phyloP scores from a whole-genome alignment of 495 filamentous ascomycete species.

The Aspergillus heteromorphus region DNA sequence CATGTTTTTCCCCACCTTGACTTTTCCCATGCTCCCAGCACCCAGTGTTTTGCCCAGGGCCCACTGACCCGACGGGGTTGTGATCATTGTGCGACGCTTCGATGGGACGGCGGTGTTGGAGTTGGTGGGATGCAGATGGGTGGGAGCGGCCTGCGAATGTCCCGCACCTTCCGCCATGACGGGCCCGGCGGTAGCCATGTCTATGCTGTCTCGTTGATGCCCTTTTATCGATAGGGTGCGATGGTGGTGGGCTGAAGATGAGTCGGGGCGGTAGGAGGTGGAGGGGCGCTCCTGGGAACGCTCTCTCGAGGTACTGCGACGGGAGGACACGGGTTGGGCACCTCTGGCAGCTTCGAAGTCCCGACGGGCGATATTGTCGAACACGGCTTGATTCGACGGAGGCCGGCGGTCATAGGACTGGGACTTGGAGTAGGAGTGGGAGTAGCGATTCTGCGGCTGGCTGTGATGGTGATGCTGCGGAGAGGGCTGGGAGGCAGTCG shows the following conservation, averaged over 20 bases:
- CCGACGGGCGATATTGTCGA: slow-evolving; percentile 49
- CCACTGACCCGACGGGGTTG: slow-evolving; percentile 81
- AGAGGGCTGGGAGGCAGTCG: slow-evolving; percentile 33
- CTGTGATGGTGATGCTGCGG: slow-evolving; percentile 18
- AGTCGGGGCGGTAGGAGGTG: slow-evolving; percentile 47
- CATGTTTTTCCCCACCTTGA: slow-evolving; percentile 77
- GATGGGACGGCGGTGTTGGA: slow-evolving; percentile 48
- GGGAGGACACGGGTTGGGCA: slow-evolving; percentile 42
- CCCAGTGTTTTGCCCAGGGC: slow-evolving; percentile 95
- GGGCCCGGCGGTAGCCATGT: slow-evolving; percentile 48
- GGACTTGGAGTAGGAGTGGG: slow-evolving; percentile 47
- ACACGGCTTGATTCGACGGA: slow-evolving; percentile 45
- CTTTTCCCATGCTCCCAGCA: slow-evolving; percentile 95
- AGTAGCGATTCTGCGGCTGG: slow-evolving; percentile 24
- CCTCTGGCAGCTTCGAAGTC: slow-evolving; percentile 55
- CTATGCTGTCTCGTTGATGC: slow-evolving; percentile 47
- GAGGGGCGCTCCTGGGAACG: slow-evolving; percentile 43
- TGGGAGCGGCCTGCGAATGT: slow-evolving; percentile 40
- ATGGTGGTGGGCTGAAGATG: slow-evolving; percentile 37
- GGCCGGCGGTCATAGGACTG: slow-evolving; percentile 47
- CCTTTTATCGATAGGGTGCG: slow-evolving; percentile 42
- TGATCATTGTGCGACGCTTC: slow-evolving; percentile 75
- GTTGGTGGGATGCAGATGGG: slow-evolving; percentile 24
- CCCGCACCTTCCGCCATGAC: slow-evolving; percentile 34
- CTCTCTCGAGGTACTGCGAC: slow-evolving; percentile 51